A percentile compares a stretch with the other conserved stretches of the same genome.
phyloP scores from a whole-genome alignment of 306 rosid species.

The Vigna trinervia region DNA sequence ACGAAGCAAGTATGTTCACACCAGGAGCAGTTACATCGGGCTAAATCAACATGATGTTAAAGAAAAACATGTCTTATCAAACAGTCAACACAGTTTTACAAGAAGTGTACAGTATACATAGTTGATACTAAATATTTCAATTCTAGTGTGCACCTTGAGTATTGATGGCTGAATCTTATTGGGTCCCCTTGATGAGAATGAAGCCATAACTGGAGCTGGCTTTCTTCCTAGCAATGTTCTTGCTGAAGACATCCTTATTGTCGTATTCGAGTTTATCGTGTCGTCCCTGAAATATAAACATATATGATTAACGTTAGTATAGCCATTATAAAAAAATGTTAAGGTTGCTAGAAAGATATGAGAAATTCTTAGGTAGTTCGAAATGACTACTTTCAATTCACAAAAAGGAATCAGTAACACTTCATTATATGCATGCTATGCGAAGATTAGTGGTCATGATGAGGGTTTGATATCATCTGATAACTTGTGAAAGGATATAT shows the following conservation, averaged over 20 bases:
- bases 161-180: slow-evolving; percentile 45
- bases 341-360: not conserved
- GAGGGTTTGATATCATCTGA: not conserved
- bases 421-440: no score
- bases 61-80: not conserved
- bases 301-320: not conserved
- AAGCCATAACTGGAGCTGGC: slow-evolving; percentile 52
- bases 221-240: slow-evolving; percentile 32
- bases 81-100: not conserved
- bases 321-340: not conserved
- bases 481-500: not conserved
- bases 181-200: slow-evolving; percentile 50
- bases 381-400: no score
- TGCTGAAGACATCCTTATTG: slow-evolving; percentile 39
- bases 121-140: not conserved
- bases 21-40: slow-evolving; percentile 62
- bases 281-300: slow-evolving; percentile 35
- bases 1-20: slow-evolving; percentile 63
- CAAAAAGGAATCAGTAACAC: no score
- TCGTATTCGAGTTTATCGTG: not conserved
- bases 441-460: no score
- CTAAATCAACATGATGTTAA: not conserved
- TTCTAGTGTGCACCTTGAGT: slow-evolving; percentile 38
- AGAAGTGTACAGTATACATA: not conserved
- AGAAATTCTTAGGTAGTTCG: not conserved